phyloP scores from a whole-genome alignment of 2,329 filamentous ascomycete genomes.

The Alternaria sp. region DNA sequence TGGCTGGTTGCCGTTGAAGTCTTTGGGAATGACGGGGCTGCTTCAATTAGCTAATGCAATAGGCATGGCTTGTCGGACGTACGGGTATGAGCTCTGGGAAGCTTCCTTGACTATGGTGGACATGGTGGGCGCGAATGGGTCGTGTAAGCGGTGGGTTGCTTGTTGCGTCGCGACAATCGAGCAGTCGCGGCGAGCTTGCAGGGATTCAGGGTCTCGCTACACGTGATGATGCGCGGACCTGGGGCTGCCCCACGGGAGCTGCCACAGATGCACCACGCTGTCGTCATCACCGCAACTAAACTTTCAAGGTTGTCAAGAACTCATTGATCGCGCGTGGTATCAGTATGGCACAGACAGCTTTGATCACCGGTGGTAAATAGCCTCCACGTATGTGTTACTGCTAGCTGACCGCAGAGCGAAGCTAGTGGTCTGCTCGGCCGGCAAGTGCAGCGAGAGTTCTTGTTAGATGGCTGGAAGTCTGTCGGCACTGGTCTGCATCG shows the following conservation, averaged over 20 bases:
- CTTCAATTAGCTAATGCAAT: neutral
- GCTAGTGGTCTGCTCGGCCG: slow-evolving; percentile 82
- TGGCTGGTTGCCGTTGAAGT: slow-evolving; percentile 90
- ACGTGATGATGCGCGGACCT: slow-evolving; percentile 10
- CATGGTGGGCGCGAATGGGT: slow-evolving; percentile 59
- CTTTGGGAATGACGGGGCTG: slow-evolving; percentile 76
- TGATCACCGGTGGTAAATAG: slow-evolving; percentile 74
- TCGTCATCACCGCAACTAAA: neutral
- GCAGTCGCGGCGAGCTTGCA: slow-evolving; percentile 14
- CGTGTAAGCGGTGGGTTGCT: slow-evolving; percentile 8
- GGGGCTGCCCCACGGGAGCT: neutral
- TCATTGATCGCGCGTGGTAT: neutral
- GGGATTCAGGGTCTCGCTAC: slow-evolving; percentile 12
- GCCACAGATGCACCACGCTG: neutral
- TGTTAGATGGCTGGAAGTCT: slow-evolving; percentile 64
- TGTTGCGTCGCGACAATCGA: slow-evolving; percentile 20
- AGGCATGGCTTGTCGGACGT: slow-evolving; percentile 27
- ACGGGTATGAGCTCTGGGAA: slow-evolving; percentile 77
- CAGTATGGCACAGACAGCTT: slow-evolving; percentile 60
- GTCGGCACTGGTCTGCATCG: slow-evolving; percentile 67
- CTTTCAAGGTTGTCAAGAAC: neutral
- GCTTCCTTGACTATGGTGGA: slow-evolving; percentile 80
- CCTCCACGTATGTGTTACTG: slow-evolving; percentile 1
- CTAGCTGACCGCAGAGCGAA: slow-evolving; percentile 25
- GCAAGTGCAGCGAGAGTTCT: slow-evolving; percentile 76